These are phyloP conservation scores for Dendryphion nanum DNA, from an alignment of 2,329 filamentous ascomycete genomes.

Conservation along the genomic window DNA sequence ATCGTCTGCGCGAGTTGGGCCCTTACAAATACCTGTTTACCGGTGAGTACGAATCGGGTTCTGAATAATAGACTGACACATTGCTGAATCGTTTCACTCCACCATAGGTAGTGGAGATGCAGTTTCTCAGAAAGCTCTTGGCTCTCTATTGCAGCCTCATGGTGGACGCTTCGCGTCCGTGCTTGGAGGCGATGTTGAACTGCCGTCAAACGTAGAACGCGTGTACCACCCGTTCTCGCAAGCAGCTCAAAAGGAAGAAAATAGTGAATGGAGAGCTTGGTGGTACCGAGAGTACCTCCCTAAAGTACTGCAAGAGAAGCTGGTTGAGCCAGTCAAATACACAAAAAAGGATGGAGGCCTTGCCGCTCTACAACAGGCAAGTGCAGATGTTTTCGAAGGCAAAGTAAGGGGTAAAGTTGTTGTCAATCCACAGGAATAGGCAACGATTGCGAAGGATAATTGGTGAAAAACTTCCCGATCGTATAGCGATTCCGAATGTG, in stretches of 20 bases:
- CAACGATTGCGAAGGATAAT: too few relatives aligned
- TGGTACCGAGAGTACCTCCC: slow-evolving; percentile 27
- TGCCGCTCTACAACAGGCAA: slow-evolving; percentile 19
- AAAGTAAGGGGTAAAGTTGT: slow-evolving; percentile 23
- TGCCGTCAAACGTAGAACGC: slow-evolving; percentile 21
- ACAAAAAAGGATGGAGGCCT: slow-evolving; percentile 22
- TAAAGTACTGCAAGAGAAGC: slow-evolving; percentile 16
- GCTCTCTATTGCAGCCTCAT: slow-evolving; percentile 16
- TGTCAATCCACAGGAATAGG: slow-evolving; percentile 22
- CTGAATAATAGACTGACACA: too few relatives aligned
- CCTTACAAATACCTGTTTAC: slow-evolving; percentile 27
- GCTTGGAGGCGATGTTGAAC: slow-evolving; percentile 17
- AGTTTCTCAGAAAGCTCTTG: slow-evolving; percentile 22
- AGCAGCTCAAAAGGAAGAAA: slow-evolving; percentile 21
- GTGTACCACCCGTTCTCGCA: slow-evolving; percentile 26
- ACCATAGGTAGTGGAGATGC: slow-evolving; percentile 24
- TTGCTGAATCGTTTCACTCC: too few relatives aligned
- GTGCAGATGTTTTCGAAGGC: slow-evolving; percentile 20
- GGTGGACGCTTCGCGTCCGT: slow-evolving; percentile 23
- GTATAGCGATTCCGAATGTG: too few relatives aligned
- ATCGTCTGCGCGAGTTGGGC: slow-evolving; percentile 16
- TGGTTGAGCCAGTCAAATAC: slow-evolving; percentile 22
- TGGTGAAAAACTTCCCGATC: too few relatives aligned
- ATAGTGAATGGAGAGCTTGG: slow-evolving; percentile 19
- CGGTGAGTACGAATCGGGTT: too few relatives aligned